These are phyloP conservation scores for Floccularia luteovirens DNA, from an alignment of 768 basidiomycete genomes.

Conservation along the genomic window DNA sequence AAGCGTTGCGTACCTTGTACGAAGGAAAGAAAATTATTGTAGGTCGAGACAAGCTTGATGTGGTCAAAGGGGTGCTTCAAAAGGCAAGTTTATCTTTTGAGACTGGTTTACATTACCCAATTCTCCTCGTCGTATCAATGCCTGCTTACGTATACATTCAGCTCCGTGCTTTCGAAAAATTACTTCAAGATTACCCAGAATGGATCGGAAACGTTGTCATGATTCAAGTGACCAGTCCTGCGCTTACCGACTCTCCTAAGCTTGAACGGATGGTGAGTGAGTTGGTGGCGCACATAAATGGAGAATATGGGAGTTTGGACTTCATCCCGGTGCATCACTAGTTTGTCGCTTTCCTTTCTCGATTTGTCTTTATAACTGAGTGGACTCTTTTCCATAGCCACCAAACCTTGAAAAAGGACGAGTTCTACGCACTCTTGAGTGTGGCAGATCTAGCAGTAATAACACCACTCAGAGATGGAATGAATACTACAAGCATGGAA, in stretches of 20 bases:
- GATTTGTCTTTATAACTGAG: not conserved
- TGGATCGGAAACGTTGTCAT: conserved; percentile 89
- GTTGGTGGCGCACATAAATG: conserved; percentile 91
- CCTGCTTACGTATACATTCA: no score
- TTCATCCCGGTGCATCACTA: conserved; percentile 98
- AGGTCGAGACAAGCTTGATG: conserved; percentile 94
- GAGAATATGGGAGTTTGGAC: conserved; percentile 88
- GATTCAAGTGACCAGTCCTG: conserved; percentile 91
- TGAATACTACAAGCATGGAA: conserved; percentile 99
- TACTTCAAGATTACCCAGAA: conserved; percentile 88
- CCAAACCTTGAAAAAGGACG: conserved; percentile 94
- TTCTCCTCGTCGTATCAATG: conserved; percentile 1
- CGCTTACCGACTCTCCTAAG: conserved; percentile 87
- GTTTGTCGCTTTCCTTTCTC: conserved; percentile 38
- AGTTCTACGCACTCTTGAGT: conserved; percentile 91
- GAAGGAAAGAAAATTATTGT: conserved; percentile 98
- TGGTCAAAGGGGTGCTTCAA: conserved; percentile 97
- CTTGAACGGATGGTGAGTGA: conserved; percentile 92
- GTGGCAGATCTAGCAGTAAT: conserved; percentile 94
- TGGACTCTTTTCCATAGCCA: conserved; percentile 47
- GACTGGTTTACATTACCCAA: not conserved
- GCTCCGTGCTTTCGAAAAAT: conserved; percentile 93
- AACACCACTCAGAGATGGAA: conserved; percentile 92
- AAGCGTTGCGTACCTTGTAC: conserved; percentile 76
- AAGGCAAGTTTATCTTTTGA: conserved; percentile 47